Conservation (phyloP, 2,329 filamentous ascomycete species). For the Ceratocystis diversiconidia region DNA sequence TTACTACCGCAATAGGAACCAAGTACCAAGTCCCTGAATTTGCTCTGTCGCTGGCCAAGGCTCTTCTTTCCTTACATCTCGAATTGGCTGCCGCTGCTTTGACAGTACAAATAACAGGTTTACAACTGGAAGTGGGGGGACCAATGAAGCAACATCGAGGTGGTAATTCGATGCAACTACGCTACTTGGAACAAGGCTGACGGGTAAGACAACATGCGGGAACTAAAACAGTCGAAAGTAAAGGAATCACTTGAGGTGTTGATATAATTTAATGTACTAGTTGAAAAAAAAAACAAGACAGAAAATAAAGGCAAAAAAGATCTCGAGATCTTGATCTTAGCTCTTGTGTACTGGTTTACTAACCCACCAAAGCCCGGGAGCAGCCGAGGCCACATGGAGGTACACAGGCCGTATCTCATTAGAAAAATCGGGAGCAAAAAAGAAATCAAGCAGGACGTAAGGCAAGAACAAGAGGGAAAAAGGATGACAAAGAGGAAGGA, state of each 20-base stretch:
- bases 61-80: background rate
- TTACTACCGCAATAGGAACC: background rate
- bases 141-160: background rate
- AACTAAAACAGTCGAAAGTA: too few relatives aligned
- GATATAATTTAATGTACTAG: too few relatives aligned
- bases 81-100: background rate
- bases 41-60: background rate
- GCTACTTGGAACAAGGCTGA: too few relatives aligned
- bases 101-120: background rate
- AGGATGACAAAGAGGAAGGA: background rate
- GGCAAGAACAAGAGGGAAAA: background rate
- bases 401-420: background rate
- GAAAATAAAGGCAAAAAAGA: too few relatives aligned
- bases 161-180: too few relatives aligned
- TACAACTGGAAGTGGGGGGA: background rate
- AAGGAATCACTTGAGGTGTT: too few relatives aligned
- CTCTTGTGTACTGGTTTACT: too few relatives aligned
- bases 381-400: background rate
- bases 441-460: background rate
- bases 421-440: background rate
- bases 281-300: too few relatives aligned
- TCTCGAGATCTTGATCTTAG: too few relatives aligned
- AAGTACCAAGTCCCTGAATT: background rate
- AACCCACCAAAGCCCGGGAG: background rate
- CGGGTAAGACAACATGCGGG: too few relatives aligned